Evolutionary conservation across 2,329 filamentous ascomycete genomes (phyloP).

Genomic region (Fusarium sulawesiense): DNA sequence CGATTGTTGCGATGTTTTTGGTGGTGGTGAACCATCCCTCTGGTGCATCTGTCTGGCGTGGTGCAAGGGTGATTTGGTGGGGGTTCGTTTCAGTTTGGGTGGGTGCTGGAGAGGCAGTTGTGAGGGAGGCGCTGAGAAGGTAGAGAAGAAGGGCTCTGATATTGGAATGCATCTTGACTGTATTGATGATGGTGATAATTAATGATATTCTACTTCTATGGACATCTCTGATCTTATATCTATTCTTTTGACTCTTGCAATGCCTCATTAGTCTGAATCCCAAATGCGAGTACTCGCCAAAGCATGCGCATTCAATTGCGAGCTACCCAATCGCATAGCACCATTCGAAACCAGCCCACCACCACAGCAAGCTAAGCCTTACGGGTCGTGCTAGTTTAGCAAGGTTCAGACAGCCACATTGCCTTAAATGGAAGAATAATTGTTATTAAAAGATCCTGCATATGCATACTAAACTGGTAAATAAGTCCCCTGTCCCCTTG

Average conservation of each 20-base stretch:
- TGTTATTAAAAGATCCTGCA: not conserved
- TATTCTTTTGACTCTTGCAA: not conserved
- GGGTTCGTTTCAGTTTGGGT: slow-evolving; percentile 6
- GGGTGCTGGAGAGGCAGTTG: slow-evolving; percentile 17
- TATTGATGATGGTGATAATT: slow-evolving; percentile 2
- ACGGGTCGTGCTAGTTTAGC: too few relatives aligned
- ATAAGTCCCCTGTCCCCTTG: not conserved
- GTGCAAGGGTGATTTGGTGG: slow-evolving; percentile 14
- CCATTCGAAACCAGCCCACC: not conserved
- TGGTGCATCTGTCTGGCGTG: slow-evolving; percentile 12
- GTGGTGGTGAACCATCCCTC: slow-evolving; percentile 46
- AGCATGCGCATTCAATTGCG: slow-evolving; percentile 31
- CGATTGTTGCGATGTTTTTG: slow-evolving; percentile 39
- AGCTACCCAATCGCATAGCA: slow-evolving; percentile 23
- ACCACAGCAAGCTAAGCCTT: slow-evolving; percentile 21
- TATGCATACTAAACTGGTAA: not conserved
- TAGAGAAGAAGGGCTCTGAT: slow-evolving; percentile 26
- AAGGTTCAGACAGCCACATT: not conserved
- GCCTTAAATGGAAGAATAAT: not conserved
- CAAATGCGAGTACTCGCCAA: slow-evolving; percentile 25
- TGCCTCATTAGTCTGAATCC: slow-evolving; percentile 20
- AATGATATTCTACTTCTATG: not conserved
- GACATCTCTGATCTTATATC: slow-evolving; percentile 10
- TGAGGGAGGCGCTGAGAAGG: slow-evolving; percentile 19
- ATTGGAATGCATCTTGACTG: slow-evolving; percentile 28